Evolutionary conservation across 208 protist genomes (phyloP), one percentile per base, ranked within the genome.

Genomic region (Trypanosoma avium): DNA sequence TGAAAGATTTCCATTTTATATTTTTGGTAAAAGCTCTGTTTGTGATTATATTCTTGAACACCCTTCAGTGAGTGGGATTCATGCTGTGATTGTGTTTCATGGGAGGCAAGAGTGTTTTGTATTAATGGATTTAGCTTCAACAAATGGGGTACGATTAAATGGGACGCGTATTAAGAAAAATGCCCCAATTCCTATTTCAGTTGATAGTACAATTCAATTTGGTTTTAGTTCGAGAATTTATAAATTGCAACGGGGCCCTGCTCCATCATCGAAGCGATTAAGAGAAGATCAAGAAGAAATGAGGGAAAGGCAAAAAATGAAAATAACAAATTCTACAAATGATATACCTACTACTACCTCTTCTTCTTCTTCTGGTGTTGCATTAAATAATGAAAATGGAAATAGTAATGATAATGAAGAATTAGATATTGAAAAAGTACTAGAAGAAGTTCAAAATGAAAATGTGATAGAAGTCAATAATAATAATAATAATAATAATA

Each of bases 11-110:
- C 84, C 92, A 0, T 96, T 86, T 74, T 97, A 97, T 48, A 80
- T 97, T 8, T 80, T 97, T 46, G 92, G 92, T 33, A 74, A 81
- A 62, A 92, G 63, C 72, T 3, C 32, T 10, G 77, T 88, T 24
- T 92, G 85, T 60, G 92, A 97, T 73, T 94, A 93, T 75, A 71
- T 82, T n/a, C 70, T 95, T 36, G 80, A 94, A 54, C 92, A 97
- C 75, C 81, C 81, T 1, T 94, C 89, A 1, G 73, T 94, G 61
- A 93, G 84, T 63, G 73, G 71, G 27, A 75, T 95, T n/a, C 92
- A 97, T 61, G 81, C 80, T 10, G 92, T 83, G 12, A 45, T 97
- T 15, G 84, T 95, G 33, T 94, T 91, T 73, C 87, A 97, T 74
- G 67, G 75, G 55, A 70, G 78, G 33, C 77, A 92, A 49, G 46